Conservation (phyloP, 78 protist genomes). For the Blattamonas nauphoetae region DNA sequence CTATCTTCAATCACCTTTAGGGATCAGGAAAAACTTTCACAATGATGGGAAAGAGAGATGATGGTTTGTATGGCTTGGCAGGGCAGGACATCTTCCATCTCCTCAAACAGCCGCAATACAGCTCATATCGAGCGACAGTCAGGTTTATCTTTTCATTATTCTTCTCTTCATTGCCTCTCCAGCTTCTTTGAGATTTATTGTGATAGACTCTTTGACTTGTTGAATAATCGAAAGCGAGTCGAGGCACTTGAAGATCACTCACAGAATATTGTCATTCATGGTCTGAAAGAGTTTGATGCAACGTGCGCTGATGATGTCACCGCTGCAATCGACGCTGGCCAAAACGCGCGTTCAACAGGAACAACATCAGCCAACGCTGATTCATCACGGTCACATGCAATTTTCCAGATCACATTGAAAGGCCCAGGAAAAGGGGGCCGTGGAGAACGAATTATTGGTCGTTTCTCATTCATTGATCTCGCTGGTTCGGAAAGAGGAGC, state of each 20-base stretch:
- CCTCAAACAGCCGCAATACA: conserved; percentile 20
- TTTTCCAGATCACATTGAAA: conserved; percentile 58
- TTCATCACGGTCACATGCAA: conserved; percentile 81
- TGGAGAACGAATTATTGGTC: conserved; percentile 23
- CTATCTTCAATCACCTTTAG: background rate
- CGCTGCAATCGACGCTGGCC: conserved; percentile 52
- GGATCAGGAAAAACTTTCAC: conserved; percentile 45
- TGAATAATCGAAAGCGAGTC: conserved; percentile 53
- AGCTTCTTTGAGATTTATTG: conserved; percentile 82
- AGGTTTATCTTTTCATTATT: background rate
- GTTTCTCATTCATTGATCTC: conserved; percentile 77
- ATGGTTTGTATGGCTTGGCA: conserved; percentile 55
- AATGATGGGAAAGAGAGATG: conserved; percentile 39
- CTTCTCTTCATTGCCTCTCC: background rate
- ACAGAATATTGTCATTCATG: conserved; percentile 60
- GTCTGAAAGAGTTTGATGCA: conserved; percentile 57
- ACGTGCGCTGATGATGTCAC: conserved; percentile 37
- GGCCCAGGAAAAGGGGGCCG: background rate
- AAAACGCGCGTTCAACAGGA: conserved; percentile 36
- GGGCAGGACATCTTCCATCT: conserved; percentile 64
- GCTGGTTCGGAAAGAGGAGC: conserved; percentile 84
- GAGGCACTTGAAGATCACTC: conserved; percentile 64
- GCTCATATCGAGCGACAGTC: background rate
- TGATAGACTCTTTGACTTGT: conserved; percentile 71
- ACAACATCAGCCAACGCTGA: conserved; percentile 80